Conservation (phyloP, 257 asterid species). For the Forsythia suspensa region DNA sequence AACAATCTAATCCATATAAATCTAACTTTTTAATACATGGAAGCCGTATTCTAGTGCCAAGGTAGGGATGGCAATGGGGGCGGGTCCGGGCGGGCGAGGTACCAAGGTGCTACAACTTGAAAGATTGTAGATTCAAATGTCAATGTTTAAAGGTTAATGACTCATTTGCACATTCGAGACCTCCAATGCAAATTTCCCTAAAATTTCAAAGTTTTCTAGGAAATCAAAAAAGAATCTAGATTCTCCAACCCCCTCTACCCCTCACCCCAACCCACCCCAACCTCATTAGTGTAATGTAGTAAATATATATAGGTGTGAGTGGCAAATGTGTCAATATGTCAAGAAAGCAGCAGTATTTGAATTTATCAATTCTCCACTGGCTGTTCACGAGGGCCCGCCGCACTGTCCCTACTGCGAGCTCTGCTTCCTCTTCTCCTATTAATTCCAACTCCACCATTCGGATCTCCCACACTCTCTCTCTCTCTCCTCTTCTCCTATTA, state of each 20-base stretch:
- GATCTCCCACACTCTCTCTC: constrained; percentile 16
- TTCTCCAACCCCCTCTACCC: neutral
- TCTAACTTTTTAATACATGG: neutral
- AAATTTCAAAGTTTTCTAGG: neutral
- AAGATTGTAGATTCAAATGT: neutral
- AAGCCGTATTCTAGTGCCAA: neutral
- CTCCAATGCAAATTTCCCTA: neutral
- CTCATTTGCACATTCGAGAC: neutral
- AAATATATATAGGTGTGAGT: neutral
- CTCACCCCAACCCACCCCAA: neutral
- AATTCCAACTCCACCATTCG: constrained; percentile 40
- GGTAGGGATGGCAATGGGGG: no score
- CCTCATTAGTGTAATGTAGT: neutral
- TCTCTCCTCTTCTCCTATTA: constrained; percentile 24
- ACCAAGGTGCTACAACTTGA: neutral
- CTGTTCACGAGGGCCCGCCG: constrained; percentile 27
- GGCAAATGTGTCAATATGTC: neutral
- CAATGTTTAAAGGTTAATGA: neutral
- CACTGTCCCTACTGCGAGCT: neutral
- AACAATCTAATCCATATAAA: neutral
- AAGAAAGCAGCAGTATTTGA: neutral
- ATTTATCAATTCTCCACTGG: neutral
- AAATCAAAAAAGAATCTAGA: neutral
- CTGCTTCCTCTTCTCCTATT: constrained; percentile 20
- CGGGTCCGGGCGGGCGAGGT: no score